Evolutionary conservation across 768 basidiomycete genomes (phyloP).

Genomic region (Rhizopogon rudus): DNA sequence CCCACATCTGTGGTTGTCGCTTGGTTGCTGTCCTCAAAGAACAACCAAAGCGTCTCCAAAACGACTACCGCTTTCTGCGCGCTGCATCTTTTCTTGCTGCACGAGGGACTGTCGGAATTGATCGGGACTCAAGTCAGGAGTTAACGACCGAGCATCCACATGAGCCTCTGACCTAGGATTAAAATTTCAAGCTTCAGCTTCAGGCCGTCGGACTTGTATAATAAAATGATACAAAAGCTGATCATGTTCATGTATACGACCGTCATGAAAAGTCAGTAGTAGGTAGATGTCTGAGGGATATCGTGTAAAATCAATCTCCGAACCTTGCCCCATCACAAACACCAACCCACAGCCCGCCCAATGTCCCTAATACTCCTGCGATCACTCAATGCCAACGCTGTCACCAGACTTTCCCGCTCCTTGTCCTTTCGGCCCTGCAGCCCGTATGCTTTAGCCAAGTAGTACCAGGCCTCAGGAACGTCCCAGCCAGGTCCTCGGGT

Average conservation of each 20-base stretch:
- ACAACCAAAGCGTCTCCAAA: too few species aligned
- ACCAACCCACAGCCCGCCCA: constrained; percentile 62
- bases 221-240: not conserved
- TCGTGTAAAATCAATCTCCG: not conserved
- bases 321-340: constrained; percentile 34
- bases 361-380: constrained; percentile 60
- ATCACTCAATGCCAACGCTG: constrained; percentile 63
- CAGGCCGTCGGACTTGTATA: not conserved
- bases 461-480: constrained; percentile 93
- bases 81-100: too few species aligned
- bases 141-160: not conserved
- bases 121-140: too few species aligned
- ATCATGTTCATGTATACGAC: not conserved
- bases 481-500: constrained; percentile 86
- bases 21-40: too few species aligned
- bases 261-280: not conserved
- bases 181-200: not conserved
- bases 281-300: not conserved
- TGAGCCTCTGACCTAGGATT: not conserved
- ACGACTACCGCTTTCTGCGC: too few species aligned
- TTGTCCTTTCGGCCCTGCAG: constrained; percentile 65
- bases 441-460: constrained; percentile 76
- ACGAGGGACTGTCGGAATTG: too few species aligned
- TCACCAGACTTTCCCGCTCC: constrained; percentile 69
- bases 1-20: too few species aligned